Base-by-base conservation (phyloP, 2,329 filamentous ascomycete species). In the Pseudogymnoascus sp. region DNA sequence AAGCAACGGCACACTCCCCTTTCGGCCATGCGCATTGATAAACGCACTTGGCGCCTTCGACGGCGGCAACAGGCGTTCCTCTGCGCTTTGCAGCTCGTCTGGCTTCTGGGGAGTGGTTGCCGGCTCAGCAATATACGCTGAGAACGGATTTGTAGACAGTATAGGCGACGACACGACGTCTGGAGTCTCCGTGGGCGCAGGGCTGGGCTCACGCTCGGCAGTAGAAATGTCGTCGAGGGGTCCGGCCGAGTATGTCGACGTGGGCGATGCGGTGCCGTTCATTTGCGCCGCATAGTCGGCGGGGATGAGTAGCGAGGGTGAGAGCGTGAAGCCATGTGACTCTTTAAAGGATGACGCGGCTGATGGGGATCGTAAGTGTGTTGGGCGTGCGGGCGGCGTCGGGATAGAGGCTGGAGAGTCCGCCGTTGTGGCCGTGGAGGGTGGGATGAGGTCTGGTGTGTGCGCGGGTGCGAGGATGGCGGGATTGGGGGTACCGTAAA, bases 271-370 rank as follows among this genome's bases (percentile, higher is more conserved):
- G 44, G 26, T 50, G 44, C 44, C 44, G 8, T 31, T 50, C 44
- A 84, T 80, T 66, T 84, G 78, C 64, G 80, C 77, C 60, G 81
- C 78, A 66, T 80, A 84, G 59, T 87, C 84, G 54, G 75, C 72
- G 10, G 84, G 84, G 60, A 87, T 84, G 58, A 87, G 75, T n/a
- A 87, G 75, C 3, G 82, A 82, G 0, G 84, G 84, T 6, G 84
- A 86, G 35, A 86, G 71, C 41, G 76, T 78, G 68, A 85, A 85
- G 11, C 80, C 81, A 61, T 85, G 80, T 0, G 79, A 79, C 69
- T 86, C 84, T 66, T 79, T 80, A 70, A 83, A 85, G 68, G 78
- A 84, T 1, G 78, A 81, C 0, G 77, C 76, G 11, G 77, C 75
- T 2, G 83, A 71, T 6, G 62, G 44, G 24, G 68, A 68, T 13